Evolutionary conservation across 2,329 filamentous ascomycete species (phyloP), one percentile per base, ranked within the genome.

Genomic region (Hypoxylon sp.): DNA sequence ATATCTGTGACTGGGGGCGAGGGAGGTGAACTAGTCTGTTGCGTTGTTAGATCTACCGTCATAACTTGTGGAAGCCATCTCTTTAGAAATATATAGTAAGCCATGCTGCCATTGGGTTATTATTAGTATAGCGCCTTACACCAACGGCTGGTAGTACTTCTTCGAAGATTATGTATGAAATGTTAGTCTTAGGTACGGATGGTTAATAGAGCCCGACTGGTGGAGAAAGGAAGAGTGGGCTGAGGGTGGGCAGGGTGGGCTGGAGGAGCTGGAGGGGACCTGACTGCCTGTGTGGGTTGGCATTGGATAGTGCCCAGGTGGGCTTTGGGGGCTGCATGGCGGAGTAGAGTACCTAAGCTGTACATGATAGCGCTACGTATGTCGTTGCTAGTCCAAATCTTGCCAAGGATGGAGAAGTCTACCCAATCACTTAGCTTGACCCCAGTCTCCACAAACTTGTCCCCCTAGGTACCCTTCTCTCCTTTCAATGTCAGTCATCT

Each of bases 351-450:
- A 32, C 13, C 19, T 44, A 26, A 15, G 7, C 47, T 43, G 53
- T 43, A 56, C 26, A 32, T 48, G 32, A 48, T 59, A 53, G n/a
- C 39, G 30, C 13, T 19, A 34, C 4, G 20, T 49, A 48, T n/a
- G n/a, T n/a, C n/a, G 41, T 49, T 26, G 37, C 37, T 61, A 55
- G 51, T 19, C 44, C 44, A 55, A 65, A 64, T 58, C 56, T 52
- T 65, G 65, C 62, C 64, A 64, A 67, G 64, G 57, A 44, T 62
- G 47, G 59, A 47, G 58, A 65, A 62, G 52, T 4, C 54, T 55
- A 34, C 24, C 65, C 62, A 67, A 67, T 67, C 59, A 62, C 37
- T 52, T 17, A 17, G 52, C 62, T 51, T 60, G 58, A 67, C 65
- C 65, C 65, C 65, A 44, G 62, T 56, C 65, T 47, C 65, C 65